These are phyloP conservation scores for Aspergillus luchuensis DNA, from an alignment of 2,329 filamentous ascomycete species.

Conservation along the genomic window DNA sequence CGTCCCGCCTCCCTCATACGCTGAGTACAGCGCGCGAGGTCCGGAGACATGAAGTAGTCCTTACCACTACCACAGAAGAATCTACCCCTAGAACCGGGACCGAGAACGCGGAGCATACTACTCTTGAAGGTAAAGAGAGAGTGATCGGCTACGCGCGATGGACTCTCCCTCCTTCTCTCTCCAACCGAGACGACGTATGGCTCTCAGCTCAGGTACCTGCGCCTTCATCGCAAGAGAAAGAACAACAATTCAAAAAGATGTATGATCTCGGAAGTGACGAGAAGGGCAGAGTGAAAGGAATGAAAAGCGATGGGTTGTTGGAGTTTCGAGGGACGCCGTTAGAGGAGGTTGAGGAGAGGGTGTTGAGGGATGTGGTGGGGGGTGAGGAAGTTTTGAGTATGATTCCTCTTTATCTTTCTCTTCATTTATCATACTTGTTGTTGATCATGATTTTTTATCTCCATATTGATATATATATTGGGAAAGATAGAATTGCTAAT, in stretches of 20 bases:
- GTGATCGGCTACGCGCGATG: background rate
- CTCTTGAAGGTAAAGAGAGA: background rate
- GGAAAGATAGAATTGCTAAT: no score
- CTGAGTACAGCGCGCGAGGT: background rate
- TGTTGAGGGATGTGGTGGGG: background rate
- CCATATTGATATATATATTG: no score
- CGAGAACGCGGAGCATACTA: background rate
- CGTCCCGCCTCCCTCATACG: background rate
- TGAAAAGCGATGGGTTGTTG: background rate
- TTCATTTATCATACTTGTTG: background rate
- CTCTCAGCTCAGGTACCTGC: background rate
- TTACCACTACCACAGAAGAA: no score
- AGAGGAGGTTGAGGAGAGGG: background rate
- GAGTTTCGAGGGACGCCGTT: background rate
- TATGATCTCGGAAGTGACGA: background rate
- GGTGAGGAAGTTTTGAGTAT: background rate
- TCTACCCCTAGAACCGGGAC: accelerated
- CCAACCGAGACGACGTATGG: background rate
- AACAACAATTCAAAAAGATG: background rate
- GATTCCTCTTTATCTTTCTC: background rate
- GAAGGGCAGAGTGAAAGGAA: background rate
- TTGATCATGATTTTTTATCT: no score
- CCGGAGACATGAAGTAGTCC: background rate
- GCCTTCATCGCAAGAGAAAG: accelerated
- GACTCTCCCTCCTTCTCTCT: background rate